A percentile compares a stretch with the other conserved stretches of the same genome.
Evolutionary conservation across 1,284 basidiomycete species (phyloP).

Genomic region (Porodaedalea pini): DNA sequence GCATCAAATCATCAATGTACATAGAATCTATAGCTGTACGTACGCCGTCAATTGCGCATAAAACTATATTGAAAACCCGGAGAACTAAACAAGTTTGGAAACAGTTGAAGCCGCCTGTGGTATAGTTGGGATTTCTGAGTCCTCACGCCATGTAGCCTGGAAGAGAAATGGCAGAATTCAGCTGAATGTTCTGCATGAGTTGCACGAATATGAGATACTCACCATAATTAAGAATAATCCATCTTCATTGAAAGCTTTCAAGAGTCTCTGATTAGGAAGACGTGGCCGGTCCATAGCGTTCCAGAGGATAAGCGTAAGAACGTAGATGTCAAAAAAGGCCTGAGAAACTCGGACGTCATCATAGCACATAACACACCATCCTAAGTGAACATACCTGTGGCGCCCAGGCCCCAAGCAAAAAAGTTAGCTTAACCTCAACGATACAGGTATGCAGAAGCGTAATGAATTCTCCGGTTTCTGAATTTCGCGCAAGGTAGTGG

Average conservation of each 20-base stretch:
- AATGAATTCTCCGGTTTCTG: too few relatives aligned
- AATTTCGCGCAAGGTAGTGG: too few relatives aligned
- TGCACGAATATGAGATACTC: neutral
- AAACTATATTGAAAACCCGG: neutral
- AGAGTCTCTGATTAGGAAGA: neutral
- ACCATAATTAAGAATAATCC: neutral
- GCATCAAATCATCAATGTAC: neutral
- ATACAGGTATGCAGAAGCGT: neutral
- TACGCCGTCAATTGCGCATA: neutral
- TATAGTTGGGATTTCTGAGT: too few relatives aligned
- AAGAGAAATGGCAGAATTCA: neutral
- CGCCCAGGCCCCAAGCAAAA: neutral
- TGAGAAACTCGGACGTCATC: neutral
- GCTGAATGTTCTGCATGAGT: neutral
- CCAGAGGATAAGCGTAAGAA: constrained; percentile 1
- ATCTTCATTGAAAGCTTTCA: neutral
- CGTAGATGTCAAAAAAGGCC: constrained; percentile 3
- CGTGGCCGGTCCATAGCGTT: constrained; percentile 7
- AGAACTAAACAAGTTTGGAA: neutral
- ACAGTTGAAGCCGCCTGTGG: neutral
- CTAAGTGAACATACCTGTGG: neutral
- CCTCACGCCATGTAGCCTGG: neutral
- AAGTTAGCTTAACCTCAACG: neutral
- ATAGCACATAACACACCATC: neutral
- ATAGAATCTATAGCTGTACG: neutral